phyloP scores from a whole-genome alignment of 306 rosid genomes.

The Cicer chorassanicum region DNA sequence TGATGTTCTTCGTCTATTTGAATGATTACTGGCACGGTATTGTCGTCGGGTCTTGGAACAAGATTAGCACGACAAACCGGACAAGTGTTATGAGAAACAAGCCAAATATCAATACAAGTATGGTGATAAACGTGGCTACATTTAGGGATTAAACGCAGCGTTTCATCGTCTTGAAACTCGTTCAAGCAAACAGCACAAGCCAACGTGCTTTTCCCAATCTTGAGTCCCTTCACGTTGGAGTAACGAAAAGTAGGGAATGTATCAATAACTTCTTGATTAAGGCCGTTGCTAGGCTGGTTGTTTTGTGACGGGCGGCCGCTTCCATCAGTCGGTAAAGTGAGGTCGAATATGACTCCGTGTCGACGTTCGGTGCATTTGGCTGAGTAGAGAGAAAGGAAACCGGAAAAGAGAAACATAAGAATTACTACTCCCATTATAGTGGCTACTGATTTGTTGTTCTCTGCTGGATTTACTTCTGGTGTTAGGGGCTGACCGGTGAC shows the following conservation, averaged over 20 bases:
- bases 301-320: background rate
- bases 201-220: slow-evolving; percentile 60
- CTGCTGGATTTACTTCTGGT: background rate
- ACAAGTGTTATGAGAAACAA: slow-evolving; percentile 70
- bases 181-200: slow-evolving; percentile 87
- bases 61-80: slow-evolving; percentile 84
- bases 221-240: slow-evolving; percentile 67
- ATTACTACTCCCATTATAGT: slow-evolving; percentile 57
- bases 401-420: slow-evolving; percentile 60
- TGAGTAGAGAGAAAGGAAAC: slow-evolving; percentile 71
- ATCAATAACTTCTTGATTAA: slow-evolving; percentile 57
- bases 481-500: slow-evolving; percentile 45
- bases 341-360: slow-evolving; percentile 22
- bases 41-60: slow-evolving; percentile 55
- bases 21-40: background rate
- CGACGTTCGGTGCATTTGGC: slow-evolving; percentile 62
- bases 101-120: slow-evolving; percentile 71
- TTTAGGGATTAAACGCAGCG: slow-evolving; percentile 60
- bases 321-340: background rate
- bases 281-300: slow-evolving; percentile 50
- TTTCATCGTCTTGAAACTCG: slow-evolving; percentile 72
- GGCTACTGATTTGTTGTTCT: slow-evolving; percentile 49
- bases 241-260: slow-evolving; percentile 75
- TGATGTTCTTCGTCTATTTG: slow-evolving; percentile 14
- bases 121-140: slow-evolving; percentile 88